Evolutionary conservation across 2,329 filamentous ascomycete species (phyloP), one percentile per base, ranked within the genome.

Genomic region (Penicillium hesseltinei): DNA sequence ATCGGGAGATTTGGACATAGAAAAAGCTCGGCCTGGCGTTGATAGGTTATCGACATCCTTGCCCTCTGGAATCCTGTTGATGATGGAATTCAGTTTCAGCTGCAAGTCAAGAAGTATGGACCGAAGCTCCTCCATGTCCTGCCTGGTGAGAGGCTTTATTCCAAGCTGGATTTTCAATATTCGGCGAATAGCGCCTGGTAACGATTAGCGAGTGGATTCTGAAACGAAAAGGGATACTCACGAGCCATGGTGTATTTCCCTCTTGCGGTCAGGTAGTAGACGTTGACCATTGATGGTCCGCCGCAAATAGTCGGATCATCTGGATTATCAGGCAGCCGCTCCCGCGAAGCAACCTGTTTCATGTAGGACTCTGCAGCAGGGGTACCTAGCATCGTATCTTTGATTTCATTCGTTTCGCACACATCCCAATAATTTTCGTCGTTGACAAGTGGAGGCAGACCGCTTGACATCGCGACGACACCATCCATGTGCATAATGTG

Each of bases 371-470:
- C 70, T 1, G 74, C 76, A 23, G 72, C 70, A 3, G 71, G 66
- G 0, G 70, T 75, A 2, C 75, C 75, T 11, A 78, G 56, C 9
- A 75, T 66, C 1, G 75, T 76, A 54, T 81, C 79, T 58, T 80
- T 78, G 6, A 81, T 69, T 64, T 80, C 78, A 45, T 75, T 80
- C 4, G 75, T 74, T 54, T 77, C 73, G 9, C 74, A 69, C 1
- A 80, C 78, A 62, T 82, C 78, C 72, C 77, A 80, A 39, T 77
- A 80, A 48, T 75, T 75, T 52, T 81, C 78, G 38, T 79, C 77
- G 36, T 73, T 74, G 15, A 81, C 75, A 25, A 80, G 65, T 9
- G 78, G 78, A 7, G 78, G 78, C 13, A 81, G 67, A 2, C 79
- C 79, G 48, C 77, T 79, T 4, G 78, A 78, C 69, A 80, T 78